A percentile compares a stretch with the other conserved stretches of the same genome.
phyloP scores from a whole-genome alignment of 164 flowering plant genomes.

The Chimonanthus salicifolius region DNA sequence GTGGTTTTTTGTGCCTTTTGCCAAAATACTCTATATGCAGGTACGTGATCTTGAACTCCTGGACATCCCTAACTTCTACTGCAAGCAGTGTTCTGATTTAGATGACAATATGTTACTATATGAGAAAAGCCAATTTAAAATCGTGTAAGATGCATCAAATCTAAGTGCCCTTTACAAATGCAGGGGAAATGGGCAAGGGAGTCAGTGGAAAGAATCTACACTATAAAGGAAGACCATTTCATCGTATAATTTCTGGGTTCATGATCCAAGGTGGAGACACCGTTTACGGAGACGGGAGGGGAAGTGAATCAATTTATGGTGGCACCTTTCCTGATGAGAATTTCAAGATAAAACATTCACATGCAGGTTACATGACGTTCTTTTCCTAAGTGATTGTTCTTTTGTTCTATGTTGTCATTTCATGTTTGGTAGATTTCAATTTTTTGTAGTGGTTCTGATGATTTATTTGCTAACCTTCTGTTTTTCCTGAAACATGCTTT shows the following conservation, averaged over 20 bases:
- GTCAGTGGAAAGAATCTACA: conserved; percentile 62
- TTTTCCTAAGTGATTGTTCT: background rate
- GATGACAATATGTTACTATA: background rate
- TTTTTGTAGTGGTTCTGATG: background rate
- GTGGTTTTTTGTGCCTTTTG: background rate
- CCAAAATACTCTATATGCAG: background rate
- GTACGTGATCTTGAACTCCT: background rate
- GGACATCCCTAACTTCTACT: background rate
- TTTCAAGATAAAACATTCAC: conserved; percentile 79
- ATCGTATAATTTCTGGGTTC: conserved; percentile 91
- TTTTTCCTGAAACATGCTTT: background rate
- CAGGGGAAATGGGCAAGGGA: conserved; percentile 81
- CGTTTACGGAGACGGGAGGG: conserved; percentile 66
- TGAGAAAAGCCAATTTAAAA: background rate
- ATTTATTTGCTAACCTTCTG: background rate
- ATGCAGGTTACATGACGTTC: conserved; percentile 52
- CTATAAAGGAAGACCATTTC: conserved; percentile 87
- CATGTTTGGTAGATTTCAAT: background rate
- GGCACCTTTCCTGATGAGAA: conserved; percentile 88
- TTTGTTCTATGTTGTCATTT: background rate
- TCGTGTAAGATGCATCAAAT: background rate
- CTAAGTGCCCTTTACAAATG: conserved; percentile 1
- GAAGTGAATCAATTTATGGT: conserved; percentile 82
- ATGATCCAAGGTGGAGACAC: conserved; percentile 95
- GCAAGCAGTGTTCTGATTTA: background rate